A percentile compares a stretch with the other conserved stretches of the same genome.
Evolutionary conservation across 345 rosid species (phyloP).

Genomic region (Brassica rapa): DNA sequence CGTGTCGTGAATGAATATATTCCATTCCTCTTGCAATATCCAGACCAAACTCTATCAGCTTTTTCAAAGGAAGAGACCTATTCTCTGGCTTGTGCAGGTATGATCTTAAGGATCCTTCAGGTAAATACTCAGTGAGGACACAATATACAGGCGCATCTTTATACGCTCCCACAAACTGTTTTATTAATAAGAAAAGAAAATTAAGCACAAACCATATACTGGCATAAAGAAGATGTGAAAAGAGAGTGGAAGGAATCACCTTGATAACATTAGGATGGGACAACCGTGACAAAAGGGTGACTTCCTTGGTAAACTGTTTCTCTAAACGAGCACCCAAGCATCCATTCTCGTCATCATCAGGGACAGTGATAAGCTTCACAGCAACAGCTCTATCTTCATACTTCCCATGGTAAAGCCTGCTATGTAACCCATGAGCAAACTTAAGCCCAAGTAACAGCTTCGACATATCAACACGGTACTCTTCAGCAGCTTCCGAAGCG

Average conservation of each 20-base stretch:
- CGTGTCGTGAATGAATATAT: constrained; percentile 79
- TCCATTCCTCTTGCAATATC: constrained; percentile 94
- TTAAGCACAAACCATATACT: not conserved
- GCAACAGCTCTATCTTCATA: constrained; percentile 95
- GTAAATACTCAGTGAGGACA: constrained; percentile 65
- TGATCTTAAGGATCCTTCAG: constrained; percentile 87
- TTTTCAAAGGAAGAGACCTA: constrained; percentile 65
- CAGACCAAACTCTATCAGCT: constrained; percentile 62
- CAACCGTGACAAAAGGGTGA: constrained; percentile 73
- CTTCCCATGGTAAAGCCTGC: constrained; percentile 89
- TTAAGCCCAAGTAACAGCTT: constrained; percentile 86
- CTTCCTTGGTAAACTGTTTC: constrained; percentile 90
- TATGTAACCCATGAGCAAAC: constrained; percentile 94
- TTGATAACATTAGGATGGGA: constrained; percentile 77
- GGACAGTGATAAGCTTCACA: constrained; percentile 81
- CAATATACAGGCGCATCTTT: constrained; percentile 76
- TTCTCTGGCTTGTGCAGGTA: constrained; percentile 91
- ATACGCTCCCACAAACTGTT: constrained; percentile 77
- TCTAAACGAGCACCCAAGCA: constrained; percentile 65
- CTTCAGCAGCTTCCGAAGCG: constrained; percentile 72
- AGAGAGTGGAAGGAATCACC: constrained; percentile 52
- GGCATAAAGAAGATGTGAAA: too few relatives aligned
- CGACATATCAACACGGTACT: constrained; percentile 68
- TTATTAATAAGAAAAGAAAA: too few relatives aligned
- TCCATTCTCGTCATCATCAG: constrained; percentile 88